Evolutionary conservation across 495 filamentous ascomycete species (phyloP), one percentile per base, ranked within the genome.

Genomic region (Thermothielavioides terrestris): DNA sequence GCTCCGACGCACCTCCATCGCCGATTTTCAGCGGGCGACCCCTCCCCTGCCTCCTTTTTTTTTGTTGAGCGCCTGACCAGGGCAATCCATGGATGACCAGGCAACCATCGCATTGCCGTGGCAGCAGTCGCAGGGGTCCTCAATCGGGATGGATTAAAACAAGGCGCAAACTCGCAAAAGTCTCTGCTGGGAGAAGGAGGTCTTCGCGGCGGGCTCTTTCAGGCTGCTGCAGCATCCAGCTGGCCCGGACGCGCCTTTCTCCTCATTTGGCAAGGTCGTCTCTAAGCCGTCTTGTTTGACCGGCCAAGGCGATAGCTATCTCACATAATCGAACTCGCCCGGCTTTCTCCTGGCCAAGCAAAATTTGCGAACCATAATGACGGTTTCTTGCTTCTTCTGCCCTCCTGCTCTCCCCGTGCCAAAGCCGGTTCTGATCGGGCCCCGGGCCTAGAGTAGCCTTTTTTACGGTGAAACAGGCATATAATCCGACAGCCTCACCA

Each of bases 401-500:
- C 34, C 23, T 42, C 39, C 26, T 17, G 6, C n/a, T 21, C 42
- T n/a, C n/a, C n/a, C n/a, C n/a, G n/a, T n/a, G n/a, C n/a, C 53
- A 51, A 53, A 53, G 50, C 50, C 21, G 14, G 34, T 25, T 30
- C 37, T 28, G n/a, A 20, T 34, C 38, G 38, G n/a, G 20, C 26
- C 34, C 40, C 39, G 27, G 35, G 31, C 38, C 22, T 18, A 28
- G 17, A 45, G 41, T 9, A 12, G 18, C 42, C 41, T 41, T 53
- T 53, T 56, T 59, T 46, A 46, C 54, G 43, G 58, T 58, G 56
- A 62, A 56, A 60, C 56, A 57, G 21, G 39, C 52, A 60, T 64
- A 62, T 56, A 61, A 51, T 49, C 57, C 35, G 46, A 21, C 63
- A 54, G 45, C 58, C 58, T 63, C 63, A 57, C 55, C 54, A 54